Conservation (phyloP, 768 basidiomycete genomes). For the Lentinula aciculospora region DNA sequence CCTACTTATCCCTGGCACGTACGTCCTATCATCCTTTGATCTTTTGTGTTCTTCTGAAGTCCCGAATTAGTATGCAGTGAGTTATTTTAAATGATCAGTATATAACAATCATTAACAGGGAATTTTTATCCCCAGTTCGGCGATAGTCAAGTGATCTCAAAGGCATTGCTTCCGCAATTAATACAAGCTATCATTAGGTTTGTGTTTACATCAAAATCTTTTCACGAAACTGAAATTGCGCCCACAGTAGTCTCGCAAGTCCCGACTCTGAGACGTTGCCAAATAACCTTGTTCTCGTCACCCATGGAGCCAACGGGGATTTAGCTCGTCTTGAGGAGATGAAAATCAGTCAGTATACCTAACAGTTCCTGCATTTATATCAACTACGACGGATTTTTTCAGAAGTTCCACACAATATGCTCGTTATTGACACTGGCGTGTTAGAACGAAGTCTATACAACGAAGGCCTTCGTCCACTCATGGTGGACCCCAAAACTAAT, state of each 20-base stretch:
- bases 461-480: constrained; percentile 49
- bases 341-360: constrained; percentile 62
- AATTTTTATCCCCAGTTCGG: constrained; percentile 51
- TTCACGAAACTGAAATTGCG: constrained; percentile 2
- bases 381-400: background rate
- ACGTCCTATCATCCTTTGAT: constrained; percentile 22
- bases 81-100: constrained; percentile 15
- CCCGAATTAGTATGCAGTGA: constrained; percentile 56
- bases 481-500: constrained; percentile 57
- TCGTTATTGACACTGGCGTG: constrained; percentile 58
- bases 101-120: background rate
- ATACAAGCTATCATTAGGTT: constrained; percentile 73
- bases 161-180: constrained; percentile 63
- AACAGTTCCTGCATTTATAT: constrained; percentile 3
- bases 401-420: constrained; percentile 74
- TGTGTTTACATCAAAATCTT: too few relatives aligned
- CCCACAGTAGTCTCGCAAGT: constrained; percentile 58
- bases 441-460: constrained; percentile 62
- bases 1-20: constrained; percentile 75
- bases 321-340: constrained; percentile 68
- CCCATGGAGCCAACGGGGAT: constrained; percentile 49
- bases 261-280: constrained; percentile 71
- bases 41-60: constrained; percentile 5
- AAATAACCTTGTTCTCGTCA: constrained; percentile 70
- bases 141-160: constrained; percentile 65